phyloP scores from a whole-genome alignment of 345 rosid genomes.

The Aquilaria malaccensis region DNA sequence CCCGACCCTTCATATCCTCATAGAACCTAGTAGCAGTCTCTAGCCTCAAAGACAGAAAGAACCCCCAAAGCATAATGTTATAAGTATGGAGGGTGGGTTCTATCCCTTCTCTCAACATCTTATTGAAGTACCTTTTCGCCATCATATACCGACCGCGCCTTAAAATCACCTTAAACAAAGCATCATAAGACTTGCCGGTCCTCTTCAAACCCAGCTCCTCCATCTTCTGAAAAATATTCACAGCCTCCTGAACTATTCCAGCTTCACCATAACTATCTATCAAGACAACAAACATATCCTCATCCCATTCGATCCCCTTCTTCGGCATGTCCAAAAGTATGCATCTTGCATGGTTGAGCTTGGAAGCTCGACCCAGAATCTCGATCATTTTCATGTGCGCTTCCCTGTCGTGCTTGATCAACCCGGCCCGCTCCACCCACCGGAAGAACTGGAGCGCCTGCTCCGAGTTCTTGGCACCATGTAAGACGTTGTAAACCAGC shows the following conservation, averaged over 20 bases:
- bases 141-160: constrained; percentile 86
- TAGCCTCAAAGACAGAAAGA: constrained; percentile 64
- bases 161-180: constrained; percentile 67
- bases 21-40: constrained; percentile 69
- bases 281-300: constrained; percentile 60
- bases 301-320: constrained; percentile 78
- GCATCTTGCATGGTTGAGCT: constrained; percentile 82
- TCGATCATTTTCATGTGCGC: constrained; percentile 72
- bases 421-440: constrained; percentile 86
- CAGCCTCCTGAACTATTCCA: constrained; percentile 86
- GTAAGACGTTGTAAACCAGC: constrained; percentile 70
- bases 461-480: constrained; percentile 59
- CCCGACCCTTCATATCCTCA: constrained; percentile 71
- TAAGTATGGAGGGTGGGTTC: constrained; percentile 75
- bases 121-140: constrained; percentile 82
- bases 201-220: constrained; percentile 73
- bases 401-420: constrained; percentile 64
- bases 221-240: constrained; percentile 70
- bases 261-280: constrained; percentile 80
- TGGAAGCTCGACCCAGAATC: constrained; percentile 61
- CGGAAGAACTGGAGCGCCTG: constrained; percentile 94
- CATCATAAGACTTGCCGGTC: constrained; percentile 61
- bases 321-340: constrained; percentile 83
- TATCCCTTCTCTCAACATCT: constrained; percentile 69
- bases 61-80: constrained; percentile 82